Conservation (phyloP, 2,329 filamentous ascomycete genomes). For the Alternaria triticina region DNA sequence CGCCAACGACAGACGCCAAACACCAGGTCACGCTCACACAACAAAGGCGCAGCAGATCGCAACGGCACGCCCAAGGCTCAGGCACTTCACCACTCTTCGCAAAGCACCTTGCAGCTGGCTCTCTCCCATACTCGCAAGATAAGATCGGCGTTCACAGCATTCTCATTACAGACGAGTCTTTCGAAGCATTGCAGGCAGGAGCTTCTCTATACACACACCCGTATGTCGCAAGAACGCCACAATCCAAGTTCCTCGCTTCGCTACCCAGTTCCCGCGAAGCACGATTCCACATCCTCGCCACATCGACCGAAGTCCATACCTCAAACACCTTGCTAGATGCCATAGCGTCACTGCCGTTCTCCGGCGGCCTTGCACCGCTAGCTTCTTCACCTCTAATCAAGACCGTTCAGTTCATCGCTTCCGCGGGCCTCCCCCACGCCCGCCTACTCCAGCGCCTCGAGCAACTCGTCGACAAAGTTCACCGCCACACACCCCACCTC, state of each 20-base stretch:
- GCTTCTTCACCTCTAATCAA: constrained; percentile 31
- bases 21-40: constrained; percentile 31
- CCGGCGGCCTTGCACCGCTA: constrained; percentile 34
- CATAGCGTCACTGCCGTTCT: constrained; percentile 38
- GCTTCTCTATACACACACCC: constrained; percentile 19
- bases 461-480: constrained; percentile 42
- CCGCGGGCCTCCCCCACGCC: constrained; percentile 31
- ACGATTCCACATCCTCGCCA: constrained; percentile 26
- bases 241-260: constrained; percentile 25
- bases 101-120: constrained; percentile 42
- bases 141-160: constrained; percentile 27
- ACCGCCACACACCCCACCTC: constrained; percentile 33
- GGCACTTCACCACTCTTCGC: constrained; percentile 39
- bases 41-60: constrained; percentile 30
- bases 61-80: constrained; percentile 30
- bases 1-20: constrained; percentile 15
- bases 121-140: constrained; percentile 35
- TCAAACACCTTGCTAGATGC: constrained; percentile 30
- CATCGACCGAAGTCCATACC: constrained; percentile 18
- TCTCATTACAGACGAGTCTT: constrained; percentile 30
- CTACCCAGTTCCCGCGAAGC: constrained; percentile 31
- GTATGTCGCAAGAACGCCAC: constrained; percentile 9
- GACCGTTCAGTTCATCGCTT: constrained; percentile 35
- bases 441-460: constrained; percentile 45
- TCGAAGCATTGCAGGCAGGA: constrained; percentile 29